Evolutionary conservation across 305 asterid species (phyloP).

Genomic region (Solanum hybrid): DNA sequence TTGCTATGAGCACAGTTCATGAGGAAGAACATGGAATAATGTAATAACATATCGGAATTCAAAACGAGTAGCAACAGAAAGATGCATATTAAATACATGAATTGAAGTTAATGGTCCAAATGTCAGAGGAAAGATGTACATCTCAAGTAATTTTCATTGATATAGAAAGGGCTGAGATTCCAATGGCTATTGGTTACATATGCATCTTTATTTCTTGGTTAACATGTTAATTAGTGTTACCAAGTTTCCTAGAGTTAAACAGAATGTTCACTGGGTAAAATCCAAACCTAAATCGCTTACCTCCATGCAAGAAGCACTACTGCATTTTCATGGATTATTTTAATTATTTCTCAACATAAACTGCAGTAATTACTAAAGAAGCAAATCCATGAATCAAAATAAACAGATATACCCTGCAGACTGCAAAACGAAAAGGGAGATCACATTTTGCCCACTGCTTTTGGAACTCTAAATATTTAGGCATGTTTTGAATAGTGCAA

Average conservation of each 20-base stretch:
- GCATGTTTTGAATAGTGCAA: not conserved
- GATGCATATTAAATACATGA: not conserved
- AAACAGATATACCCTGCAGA: not conserved
- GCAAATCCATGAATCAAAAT: not conserved
- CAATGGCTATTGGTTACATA: not conserved
- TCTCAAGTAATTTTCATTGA: not conserved
- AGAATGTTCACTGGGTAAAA: not conserved
- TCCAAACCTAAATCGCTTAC: not conserved
- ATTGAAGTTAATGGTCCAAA: not conserved
- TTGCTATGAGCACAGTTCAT: not conserved
- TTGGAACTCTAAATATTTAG: not conserved
- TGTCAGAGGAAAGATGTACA: not conserved
- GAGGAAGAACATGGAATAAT: not conserved
- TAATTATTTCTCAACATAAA: not conserved
- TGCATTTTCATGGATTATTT: not conserved
- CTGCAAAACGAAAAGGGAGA: not conserved
- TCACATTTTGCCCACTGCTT: not conserved
- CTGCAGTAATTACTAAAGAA: not conserved
- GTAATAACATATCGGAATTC: not conserved
- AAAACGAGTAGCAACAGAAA: not conserved
- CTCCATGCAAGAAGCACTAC: not conserved
- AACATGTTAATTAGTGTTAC: not conserved
- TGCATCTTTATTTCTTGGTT: not conserved
- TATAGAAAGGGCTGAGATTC: not conserved
- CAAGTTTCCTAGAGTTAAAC: not conserved